Evolutionary conservation across 1,139 yeast species (phyloP), one percentile per base, ranked within the genome.

Genomic region (Pichia sp.): DNA sequence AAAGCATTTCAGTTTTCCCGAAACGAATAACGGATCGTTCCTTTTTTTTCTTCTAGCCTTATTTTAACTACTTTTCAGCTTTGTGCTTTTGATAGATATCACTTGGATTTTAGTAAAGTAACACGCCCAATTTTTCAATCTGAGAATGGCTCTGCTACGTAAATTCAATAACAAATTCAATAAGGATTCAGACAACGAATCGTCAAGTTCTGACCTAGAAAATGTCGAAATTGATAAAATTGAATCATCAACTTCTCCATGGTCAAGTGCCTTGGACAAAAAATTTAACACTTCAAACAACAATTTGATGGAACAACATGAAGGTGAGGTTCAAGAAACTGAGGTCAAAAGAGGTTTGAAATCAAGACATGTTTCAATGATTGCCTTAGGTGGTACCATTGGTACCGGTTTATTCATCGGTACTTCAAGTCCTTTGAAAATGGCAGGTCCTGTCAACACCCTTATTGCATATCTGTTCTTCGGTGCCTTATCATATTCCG

Each of bases 391-490:
- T 56, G 86, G 86, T 50, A 70, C 87, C 40, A 81, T 81, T 55
- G 88, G 88, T 58, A 80, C 86, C 2, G 86, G 86, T 58, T 64
- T 80, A 42, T 79, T 79, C 64, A 75, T 79, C 40, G 77, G 81
- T 55, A 72, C 79, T 37, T 72, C 79, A 29, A 54, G 67, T 3
- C 76, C 81, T 3, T 61, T 81, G 39, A 48, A 64, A 2, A 55
- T 64, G 37, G 75, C 85, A 7, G 90, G 90, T 35, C 90, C 90
- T 1, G 87, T 77, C 1, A 76, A 78, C 41, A 63, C 84, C 4
- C 66, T 83, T 34, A 76, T 82, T 45, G 76, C 85, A 0, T 82
- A 78, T 56, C 56, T 79, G 27, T 79, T 81, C 61, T 79, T 82
- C 70, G 84, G 86, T 40, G 60, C 82, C 1, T 64, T 83, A 49